Base-by-base conservation (phyloP, 768 basidiomycete genomes). In the Russula sp. region DNA sequence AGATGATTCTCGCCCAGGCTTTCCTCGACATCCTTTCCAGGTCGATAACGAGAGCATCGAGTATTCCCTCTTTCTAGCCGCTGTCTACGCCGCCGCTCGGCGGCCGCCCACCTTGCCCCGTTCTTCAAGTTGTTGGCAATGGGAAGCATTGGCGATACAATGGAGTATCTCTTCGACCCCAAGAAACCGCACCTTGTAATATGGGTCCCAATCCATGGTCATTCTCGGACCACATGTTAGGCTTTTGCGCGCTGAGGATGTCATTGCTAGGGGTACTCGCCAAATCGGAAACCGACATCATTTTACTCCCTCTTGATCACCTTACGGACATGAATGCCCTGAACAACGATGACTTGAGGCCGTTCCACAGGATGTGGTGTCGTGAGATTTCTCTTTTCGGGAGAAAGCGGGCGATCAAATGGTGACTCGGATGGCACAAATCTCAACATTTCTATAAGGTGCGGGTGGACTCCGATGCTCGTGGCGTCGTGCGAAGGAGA, bases 401-500 rank as follows among this genome's bases (percentile, higher is more conserved):
- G n/a, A n/a, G n/a, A n/a, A n/a, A n/a, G n/a, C n/a, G n/a, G n/a
- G n/a, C n/a, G n/a, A n/a, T n/a, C n/a, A n/a, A n/a, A n/a, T n/a
- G n/a, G n/a, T n/a, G n/a, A n/a, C 24, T 56, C 3, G 38, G 40
- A 9, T 38, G 14, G 5, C 10, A 36, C 38, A 40, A 56, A 40
- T 10, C 24, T 36, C 36, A 20, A 56, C 24, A 8, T 24, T 9
- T 14, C 3, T 24, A 42, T 28, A 38, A 3, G 14, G 38, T 40
- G 26, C 38, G 24, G 24, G 9, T 38, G 24, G 18, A 28, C 55
- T 18, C 55, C 16, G 13, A 10, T 56, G 38, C 55, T 40, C 38
- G 22, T 56, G 36, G 55, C 55, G 4, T n/a, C 55, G 28, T 56
- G 55, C 38, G 38, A 28, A 24, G 54, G 38, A 38, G 38, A 28